Conservation (phyloP, 2,329 filamentous ascomycete genomes). For the Ilyonectria mors-panacis region DNA sequence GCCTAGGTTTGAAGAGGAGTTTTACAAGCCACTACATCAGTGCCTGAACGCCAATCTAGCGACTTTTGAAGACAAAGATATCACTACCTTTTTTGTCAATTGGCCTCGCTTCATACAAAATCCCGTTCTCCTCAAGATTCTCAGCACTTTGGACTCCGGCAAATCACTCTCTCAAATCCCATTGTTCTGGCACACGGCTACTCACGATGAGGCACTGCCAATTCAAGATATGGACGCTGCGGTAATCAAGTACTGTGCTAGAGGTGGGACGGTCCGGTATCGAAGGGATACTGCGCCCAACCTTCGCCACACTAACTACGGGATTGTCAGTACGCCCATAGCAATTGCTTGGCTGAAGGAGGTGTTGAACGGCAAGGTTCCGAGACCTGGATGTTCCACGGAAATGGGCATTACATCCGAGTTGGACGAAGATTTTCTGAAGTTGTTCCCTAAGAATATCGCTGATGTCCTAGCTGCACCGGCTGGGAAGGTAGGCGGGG, state of each 20-base stretch:
- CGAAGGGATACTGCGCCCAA: constrained; percentile 59
- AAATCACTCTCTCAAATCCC: constrained; percentile 63
- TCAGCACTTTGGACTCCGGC: constrained; percentile 48
- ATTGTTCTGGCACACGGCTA: constrained; percentile 65
- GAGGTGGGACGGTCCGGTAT: constrained; percentile 60
- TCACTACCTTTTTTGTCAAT: constrained; percentile 58
- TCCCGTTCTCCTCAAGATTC: constrained; percentile 43
- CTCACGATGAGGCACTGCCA: constrained; percentile 61
- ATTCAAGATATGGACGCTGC: constrained; percentile 61
- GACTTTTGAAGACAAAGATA: constrained; percentile 53
- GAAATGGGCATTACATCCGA: background rate
- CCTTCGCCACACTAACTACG: constrained; percentile 48
- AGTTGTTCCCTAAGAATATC: background rate
- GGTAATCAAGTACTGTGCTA: constrained; percentile 58
- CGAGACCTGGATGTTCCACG: background rate
- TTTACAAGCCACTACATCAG: constrained; percentile 46
- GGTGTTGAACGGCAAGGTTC: constrained; percentile 24
- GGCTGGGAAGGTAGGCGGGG: background rate
- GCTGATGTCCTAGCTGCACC: background rate
- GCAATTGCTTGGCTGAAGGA: constrained; percentile 37
- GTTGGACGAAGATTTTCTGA: background rate
- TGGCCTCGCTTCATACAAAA: constrained; percentile 48
- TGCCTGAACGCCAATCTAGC: constrained; percentile 44
- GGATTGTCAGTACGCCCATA: constrained; percentile 30
- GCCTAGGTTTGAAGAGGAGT: constrained; percentile 45